These are phyloP conservation scores for Coemansia brasiliensis DNA, from an alignment of 192 early-diverging fungal species.

Conservation along the genomic window DNA sequence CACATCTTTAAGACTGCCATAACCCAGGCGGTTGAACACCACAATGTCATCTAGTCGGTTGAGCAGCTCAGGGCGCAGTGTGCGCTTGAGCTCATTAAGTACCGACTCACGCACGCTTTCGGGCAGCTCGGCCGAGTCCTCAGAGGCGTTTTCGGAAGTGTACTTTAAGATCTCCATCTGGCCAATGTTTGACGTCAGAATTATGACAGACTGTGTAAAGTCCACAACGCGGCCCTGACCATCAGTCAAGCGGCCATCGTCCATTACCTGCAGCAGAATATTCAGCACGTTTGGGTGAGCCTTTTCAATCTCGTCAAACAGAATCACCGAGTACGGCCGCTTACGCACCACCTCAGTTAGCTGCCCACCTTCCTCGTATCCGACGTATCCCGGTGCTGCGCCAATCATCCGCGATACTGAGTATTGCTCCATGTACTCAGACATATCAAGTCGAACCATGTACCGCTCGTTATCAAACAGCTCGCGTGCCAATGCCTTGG, in stretches of 20 bases:
- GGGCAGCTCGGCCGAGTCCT: slow-evolving; percentile 38
- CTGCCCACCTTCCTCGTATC: slow-evolving; percentile 95
- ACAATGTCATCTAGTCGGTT: slow-evolving; percentile 97
- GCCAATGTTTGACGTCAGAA: slow-evolving; percentile 92
- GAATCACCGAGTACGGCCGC: slow-evolving; percentile 87
- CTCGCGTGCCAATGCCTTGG: slow-evolving; percentile 77
- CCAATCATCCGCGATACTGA: slow-evolving; percentile 90
- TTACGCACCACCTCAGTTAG: slow-evolving; percentile 91
- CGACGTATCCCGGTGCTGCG: slow-evolving; percentile 94
- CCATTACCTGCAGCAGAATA: slow-evolving; percentile 79
- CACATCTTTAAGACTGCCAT: slow-evolving; percentile 66
- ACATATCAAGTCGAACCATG: slow-evolving; percentile 98
- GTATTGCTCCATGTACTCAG: slow-evolving; percentile 94
- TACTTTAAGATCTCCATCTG: slow-evolving; percentile 59
- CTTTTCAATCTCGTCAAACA: slow-evolving; percentile 99
- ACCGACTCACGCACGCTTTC: slow-evolving; percentile 59
- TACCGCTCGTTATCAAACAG: slow-evolving; percentile 97
- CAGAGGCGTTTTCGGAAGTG: slow-evolving; percentile 28
- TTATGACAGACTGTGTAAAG: slow-evolving; percentile 94
- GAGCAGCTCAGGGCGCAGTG: slow-evolving; percentile 92
- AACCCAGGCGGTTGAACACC: slow-evolving; percentile 73
- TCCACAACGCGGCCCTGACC: slow-evolving; percentile 90
- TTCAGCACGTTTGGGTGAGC: slow-evolving; percentile 84
- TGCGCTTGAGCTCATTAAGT: slow-evolving; percentile 75
- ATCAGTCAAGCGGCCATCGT: slow-evolving; percentile 94